Conservation (phyloP, 2,329 filamentous ascomycete genomes). For the Pseudogymnoascus sp. region DNA sequence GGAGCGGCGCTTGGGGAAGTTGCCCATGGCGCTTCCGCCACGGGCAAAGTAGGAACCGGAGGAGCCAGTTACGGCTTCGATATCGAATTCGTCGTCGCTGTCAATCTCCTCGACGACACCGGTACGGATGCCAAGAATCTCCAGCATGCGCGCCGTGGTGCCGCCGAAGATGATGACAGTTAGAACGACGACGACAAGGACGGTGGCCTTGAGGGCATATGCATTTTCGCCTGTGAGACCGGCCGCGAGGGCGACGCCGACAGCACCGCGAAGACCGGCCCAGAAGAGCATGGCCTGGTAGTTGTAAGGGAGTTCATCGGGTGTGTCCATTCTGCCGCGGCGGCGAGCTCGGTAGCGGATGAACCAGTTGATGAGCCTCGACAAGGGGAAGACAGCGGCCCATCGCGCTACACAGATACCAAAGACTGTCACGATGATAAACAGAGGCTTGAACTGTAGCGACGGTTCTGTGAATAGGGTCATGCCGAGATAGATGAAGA, state of each 20-base stretch:
- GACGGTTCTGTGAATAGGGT: conserved; percentile 88
- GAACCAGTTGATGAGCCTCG: conserved; percentile 83
- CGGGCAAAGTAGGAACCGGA: conserved; percentile 71
- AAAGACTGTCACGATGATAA: conserved; percentile 86
- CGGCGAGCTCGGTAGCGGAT: conserved; percentile 77
- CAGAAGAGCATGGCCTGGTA: conserved; percentile 99
- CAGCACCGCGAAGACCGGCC: conserved; percentile 90
- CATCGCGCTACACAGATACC: conserved; percentile 90
- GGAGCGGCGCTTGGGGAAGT: conserved; percentile 57
- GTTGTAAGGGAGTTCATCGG: conserved; percentile 84
- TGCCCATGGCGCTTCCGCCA: conserved; percentile 67
- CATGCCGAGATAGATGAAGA: conserved; percentile 96
- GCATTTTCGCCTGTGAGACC: conserved; percentile 76
- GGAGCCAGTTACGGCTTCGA: conserved; percentile 41
- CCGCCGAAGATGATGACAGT: conserved; percentile 99
- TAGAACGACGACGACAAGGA: conserved; percentile 93
- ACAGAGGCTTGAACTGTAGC: conserved; percentile 83
- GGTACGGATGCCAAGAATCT: conserved; percentile 92
- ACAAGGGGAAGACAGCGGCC: conserved; percentile 90
- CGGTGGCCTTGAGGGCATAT: conserved; percentile 79
- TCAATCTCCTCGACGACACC: conserved; percentile 96
- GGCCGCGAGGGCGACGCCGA: conserved; percentile 88
- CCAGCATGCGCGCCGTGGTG: conserved; percentile 93
- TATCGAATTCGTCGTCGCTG: conserved; percentile 97
- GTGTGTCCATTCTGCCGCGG: conserved; percentile 60